Evolutionary conservation across 768 basidiomycete species (phyloP), one percentile per base, ranked within the genome.

Genomic region (Myochromella boudieri): DNA sequence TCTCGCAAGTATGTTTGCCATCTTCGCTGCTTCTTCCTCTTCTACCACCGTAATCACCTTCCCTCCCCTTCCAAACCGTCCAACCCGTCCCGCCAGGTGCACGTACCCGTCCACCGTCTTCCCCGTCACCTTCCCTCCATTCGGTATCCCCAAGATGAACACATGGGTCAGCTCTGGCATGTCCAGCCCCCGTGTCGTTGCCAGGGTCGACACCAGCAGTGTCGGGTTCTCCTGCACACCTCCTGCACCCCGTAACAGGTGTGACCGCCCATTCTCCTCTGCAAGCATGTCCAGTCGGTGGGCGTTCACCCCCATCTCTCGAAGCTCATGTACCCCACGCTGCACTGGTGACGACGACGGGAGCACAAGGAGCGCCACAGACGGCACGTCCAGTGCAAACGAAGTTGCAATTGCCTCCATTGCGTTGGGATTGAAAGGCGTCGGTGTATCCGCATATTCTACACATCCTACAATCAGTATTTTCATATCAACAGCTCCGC

Each of bases 31-130:
- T 20, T 64, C 22, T n/a, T 58, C 68, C 43, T 65, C 68, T 37
- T 78, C 75, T 27, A 90, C 62, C 29, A 89, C 68, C 21, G 73
- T 80, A 47, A 91, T 69, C 42, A 88, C 85, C 64, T 79, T 84
- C 12, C 87, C 87, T 17, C 63, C 65, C 33, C 77, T 64, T 36
- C 84, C 82, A 60, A 87, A 85, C 48, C 87, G 75, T 17, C 87
- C 86, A n/a, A 84, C 85, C 10, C 88, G 80, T 11, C 89, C 88
- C 4, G 84, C 81, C 32, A 83, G 66, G 56, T 91, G 88, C 53
- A 82, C 49, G 60, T 91, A 91, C 31, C 70, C 71, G 53, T 85
- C 84, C 29, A 79, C 76, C 9, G 67, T 64, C 54, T 60, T 60
- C 24, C 70, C 74, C 37, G 58, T 68, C 28, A 71, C 67, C 37